Base-by-base conservation (phyloP, 164 flowering plant species). In the Magnolia sinica region DNA sequence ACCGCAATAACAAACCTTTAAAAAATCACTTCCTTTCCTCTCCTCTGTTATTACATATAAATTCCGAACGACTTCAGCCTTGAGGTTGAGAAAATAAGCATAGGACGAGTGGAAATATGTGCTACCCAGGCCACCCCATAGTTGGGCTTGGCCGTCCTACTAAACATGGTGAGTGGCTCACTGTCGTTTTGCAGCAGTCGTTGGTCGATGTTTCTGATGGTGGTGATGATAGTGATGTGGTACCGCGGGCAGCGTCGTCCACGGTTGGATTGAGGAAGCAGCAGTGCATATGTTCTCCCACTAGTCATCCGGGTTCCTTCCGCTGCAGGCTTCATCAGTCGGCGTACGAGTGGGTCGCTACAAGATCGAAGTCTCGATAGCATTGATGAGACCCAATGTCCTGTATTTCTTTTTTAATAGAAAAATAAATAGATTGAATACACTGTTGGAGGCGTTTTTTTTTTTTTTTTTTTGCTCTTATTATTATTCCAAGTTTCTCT, bases 291-390 rank as follows among this genome's bases (percentile, higher is more conserved):
- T 75, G 77, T 31, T 65, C 72, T 10, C 77, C 72, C 52, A 75
- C 77, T n/a, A 14, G 9, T 27, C 77, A 75, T 50, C 77, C 72
- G 1, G 77, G 77, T 22, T 75, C 77, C 7, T 75, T 75, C 77
- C 77, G 77, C 11, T 75, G 77, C 77, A 22, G 77, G 59, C 69
- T 31, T 24, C 77, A 75, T 50, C 70, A 50, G n/a, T 45, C 71
- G 7, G 23, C 18, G 22, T 74, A 74, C 24, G 27, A 61, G 52
- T 74, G 76, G 76, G 58, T 14, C 63, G 68, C 23, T 7, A 64
- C n/a, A 14, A 27, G 67, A 18, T 19, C 58, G 3, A 49, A 50
- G 73, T 70, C 59, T 55, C 61, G 61, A 55, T 55, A 55, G 61
- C 61, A 2, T 55, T 55, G 45, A 37, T 37, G 45, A 37, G 45